phyloP scores from a whole-genome alignment of 345 rosid species.

The Syzygium jambos region DNA sequence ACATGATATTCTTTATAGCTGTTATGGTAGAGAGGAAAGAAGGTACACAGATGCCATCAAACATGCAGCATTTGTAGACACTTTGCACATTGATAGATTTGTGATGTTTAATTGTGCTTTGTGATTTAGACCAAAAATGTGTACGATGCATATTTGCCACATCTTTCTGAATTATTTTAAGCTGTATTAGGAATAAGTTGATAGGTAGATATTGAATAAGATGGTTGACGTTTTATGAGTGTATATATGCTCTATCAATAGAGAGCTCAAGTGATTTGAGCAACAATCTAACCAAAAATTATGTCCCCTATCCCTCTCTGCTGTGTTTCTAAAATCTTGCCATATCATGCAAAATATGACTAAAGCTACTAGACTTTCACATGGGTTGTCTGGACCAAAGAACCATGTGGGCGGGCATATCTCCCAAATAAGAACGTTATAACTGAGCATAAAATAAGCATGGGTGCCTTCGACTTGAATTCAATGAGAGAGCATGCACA shows the following conservation, averaged over 20 bases:
- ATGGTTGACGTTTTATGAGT: not conserved
- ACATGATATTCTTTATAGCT: not conserved
- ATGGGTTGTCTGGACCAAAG: not conserved
- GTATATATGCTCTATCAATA: not conserved
- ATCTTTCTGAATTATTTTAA: not conserved
- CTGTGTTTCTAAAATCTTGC: not conserved
- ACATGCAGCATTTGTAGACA: not conserved
- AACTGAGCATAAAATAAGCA: not conserved
- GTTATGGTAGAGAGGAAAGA: not conserved
- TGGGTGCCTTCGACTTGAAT: not conserved
- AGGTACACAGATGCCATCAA: not conserved
- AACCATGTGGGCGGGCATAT: not conserved
- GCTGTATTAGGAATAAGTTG: not conserved
- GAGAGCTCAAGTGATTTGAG: not conserved
- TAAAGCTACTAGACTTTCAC: not conserved
- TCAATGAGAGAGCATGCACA: not conserved
- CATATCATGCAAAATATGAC: not conserved
- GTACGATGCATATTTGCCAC: not conserved
- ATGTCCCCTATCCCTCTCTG: not conserved
- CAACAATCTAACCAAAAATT: not conserved
- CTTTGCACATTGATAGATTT: not conserved
- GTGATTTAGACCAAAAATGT: not conserved
- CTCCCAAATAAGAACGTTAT: not conserved
- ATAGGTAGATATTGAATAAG: not conserved
- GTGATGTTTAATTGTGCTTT: not conserved